A percentile compares a stretch with the other conserved stretches of the same genome.
These are phyloP conservation scores for Rhinocladiella similis DNA, from an alignment of 2,329 filamentous ascomycete genomes.

Conservation along the genomic window DNA sequence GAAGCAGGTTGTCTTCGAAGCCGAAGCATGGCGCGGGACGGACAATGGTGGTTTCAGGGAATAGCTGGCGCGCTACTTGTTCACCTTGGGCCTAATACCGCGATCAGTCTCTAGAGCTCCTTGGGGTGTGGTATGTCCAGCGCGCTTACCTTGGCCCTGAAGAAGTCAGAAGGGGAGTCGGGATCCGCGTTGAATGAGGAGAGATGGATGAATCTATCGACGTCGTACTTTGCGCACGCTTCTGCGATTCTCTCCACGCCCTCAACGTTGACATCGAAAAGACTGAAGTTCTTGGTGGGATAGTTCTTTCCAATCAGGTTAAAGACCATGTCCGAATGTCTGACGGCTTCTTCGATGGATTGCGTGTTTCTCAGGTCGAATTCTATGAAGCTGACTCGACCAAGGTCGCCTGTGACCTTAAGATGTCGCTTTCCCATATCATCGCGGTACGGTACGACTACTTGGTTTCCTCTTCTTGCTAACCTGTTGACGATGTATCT, in stretches of 20 bases:
- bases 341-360: conserved; percentile 93
- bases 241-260: conserved; percentile 89
- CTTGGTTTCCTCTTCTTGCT: conserved; percentile 89
- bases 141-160: conserved; percentile 72
- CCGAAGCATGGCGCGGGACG: conserved; percentile 92
- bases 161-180: conserved; percentile 84
- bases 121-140: conserved; percentile 6
- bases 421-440: conserved; percentile 98
- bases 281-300: conserved; percentile 95
- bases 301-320: conserved; percentile 94
- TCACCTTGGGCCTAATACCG: conserved; percentile 69
- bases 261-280: conserved; percentile 91
- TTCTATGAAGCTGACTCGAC: conserved; percentile 86
- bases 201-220: conserved; percentile 94
- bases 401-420: conserved; percentile 93
- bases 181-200: conserved; percentile 89
- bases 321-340: conserved; percentile 96
- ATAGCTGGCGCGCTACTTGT: conserved; percentile 80
- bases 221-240: conserved; percentile 94
- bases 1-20: conserved; percentile 88
- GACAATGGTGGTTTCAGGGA: conserved; percentile 95
- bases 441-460: conserved; percentile 90
- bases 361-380: conserved; percentile 91
- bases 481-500: conserved; percentile 97
- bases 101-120: conserved; percentile 2